Evolutionary conservation across 352 stramenopile genomes (phyloP).

Genomic region (Pythium plurisporium): DNA sequence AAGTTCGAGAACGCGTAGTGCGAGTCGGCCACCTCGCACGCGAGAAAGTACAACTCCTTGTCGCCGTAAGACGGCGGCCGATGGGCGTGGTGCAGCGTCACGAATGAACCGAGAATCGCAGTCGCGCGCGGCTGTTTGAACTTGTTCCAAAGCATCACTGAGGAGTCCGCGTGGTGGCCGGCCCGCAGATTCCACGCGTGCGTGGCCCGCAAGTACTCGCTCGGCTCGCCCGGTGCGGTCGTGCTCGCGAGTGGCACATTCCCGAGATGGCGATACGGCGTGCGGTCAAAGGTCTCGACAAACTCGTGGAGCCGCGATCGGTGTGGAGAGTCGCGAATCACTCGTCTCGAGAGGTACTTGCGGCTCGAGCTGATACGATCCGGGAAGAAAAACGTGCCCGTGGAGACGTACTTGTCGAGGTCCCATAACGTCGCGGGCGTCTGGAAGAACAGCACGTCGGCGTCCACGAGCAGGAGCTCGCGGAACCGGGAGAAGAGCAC

Average conservation of each 20-base stretch:
- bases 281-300: conserved; percentile 48
- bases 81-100: conserved; percentile 23
- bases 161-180: conserved; percentile 74
- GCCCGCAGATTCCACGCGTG: conserved; percentile 62
- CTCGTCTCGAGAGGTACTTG: conserved; percentile 38
- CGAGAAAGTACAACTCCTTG: conserved; percentile 79
- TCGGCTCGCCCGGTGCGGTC: conserved; percentile 32
- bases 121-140: conserved; percentile 57
- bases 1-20: conserved; percentile 67
- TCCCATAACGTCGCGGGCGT: conserved; percentile 52
- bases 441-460: conserved; percentile 64
- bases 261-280: conserved; percentile 31
- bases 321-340: conserved; percentile 13
- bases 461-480: conserved; percentile 74
- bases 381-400: conserved; percentile 67
- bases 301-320: conserved; percentile 44
- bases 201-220: conserved; percentile 45
- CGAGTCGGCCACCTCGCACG: conserved; percentile 62
- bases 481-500: conserved; percentile 62
- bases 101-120: conserved; percentile 54
- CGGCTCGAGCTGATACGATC: conserved; percentile 45
- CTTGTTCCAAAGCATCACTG: conserved; percentile 74
- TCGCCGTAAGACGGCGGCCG: conserved; percentile 54
- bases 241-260: conserved; percentile 27
- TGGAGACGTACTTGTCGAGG: conserved; percentile 39